Base-by-base conservation (phyloP, 768 basidiomycete genomes). In the Pulveroboletus sp. region DNA sequence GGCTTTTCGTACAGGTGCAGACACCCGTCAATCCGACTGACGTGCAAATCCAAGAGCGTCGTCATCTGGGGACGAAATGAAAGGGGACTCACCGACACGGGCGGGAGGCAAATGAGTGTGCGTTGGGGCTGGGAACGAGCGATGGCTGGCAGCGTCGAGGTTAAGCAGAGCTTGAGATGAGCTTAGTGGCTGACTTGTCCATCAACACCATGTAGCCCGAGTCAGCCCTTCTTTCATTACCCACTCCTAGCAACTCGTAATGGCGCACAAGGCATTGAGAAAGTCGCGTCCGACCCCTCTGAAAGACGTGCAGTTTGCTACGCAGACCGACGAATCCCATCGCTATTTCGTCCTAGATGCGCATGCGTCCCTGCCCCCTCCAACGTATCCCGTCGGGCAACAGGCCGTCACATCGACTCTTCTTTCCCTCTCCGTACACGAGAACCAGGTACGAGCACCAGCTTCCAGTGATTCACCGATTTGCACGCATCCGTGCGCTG, bases 21-120 rank as follows among this genome's bases (percentile, higher is more conserved):
- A 44, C 60, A 56, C 55, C 46, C 46, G 52, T 54, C 56, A 61
- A 62, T 79, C 76, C 46, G 78, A 79, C 80, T 81, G 80, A 81
- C 80, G 78, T 81, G 80, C 80, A 81, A 81, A 81, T 71, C 65
- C 71, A 60, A 57, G 60, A 68, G 64, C 61, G 52, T 80, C 79
- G 71, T 80, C 78, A 60, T 67, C 44, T 56, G 17, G 27, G 39
- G 39, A 24, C 8, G 17, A 24, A 50, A 36, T 21, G 42, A 42
- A 58, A 21, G 0, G 8, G 33, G 31, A 39, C 65, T 61, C 53
- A 67, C 65, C 53, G 33, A 43, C n/a, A 47, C n/a, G 35, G n/a
- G 24, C 14, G 39, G 18, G 17, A 13, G 44, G 21, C 21, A 21
- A 21, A 21, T 21, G 21, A 21, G 21, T 21, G 21, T 31, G 31